Percentiles rank a stretch among this genome's conserved stretches.
Conservation (phyloP, 1,139 yeast genomes). For the Blastobotrys arbuscula region DNA sequence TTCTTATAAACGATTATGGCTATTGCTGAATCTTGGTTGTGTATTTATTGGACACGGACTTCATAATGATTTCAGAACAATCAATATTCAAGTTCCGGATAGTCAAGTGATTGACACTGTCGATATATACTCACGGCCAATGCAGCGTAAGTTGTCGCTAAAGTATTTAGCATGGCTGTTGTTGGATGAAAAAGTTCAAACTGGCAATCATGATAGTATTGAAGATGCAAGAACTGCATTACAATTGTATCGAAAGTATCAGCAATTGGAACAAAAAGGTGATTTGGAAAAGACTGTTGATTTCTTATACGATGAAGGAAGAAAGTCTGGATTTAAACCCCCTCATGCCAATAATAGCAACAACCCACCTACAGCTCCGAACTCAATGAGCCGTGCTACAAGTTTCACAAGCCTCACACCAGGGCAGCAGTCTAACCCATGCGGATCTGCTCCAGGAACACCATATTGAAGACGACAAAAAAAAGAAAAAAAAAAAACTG, state of each 20-base stretch:
- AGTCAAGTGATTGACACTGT: conserved; percentile 87
- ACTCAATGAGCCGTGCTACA: conserved; percentile 3
- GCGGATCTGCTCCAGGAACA: conserved; percentile 5
- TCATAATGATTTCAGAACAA: conserved; percentile 84
- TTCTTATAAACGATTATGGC: conserved; percentile 85
- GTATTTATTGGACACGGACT: conserved; percentile 94
- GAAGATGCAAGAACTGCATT: conserved; percentile 94
- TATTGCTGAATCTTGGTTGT: conserved; percentile 80
- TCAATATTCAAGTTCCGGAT: conserved; percentile 82
- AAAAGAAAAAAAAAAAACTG: neutral
- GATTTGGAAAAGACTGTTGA: conserved; percentile 57
- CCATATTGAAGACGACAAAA: neutral
- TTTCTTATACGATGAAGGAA: conserved; percentile 73
- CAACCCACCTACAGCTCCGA: neutral
- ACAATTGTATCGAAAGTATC: conserved; percentile 64
- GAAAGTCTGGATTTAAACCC: conserved; percentile 51
- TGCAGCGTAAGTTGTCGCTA: conserved; percentile 74
- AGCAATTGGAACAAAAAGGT: conserved; percentile 53
- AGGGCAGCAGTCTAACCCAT: neutral
- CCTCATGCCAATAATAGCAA: conserved; percentile 34
- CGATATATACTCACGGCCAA: conserved; percentile 64
- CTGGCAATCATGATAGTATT: conserved; percentile 92
- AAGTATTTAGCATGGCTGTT: conserved; percentile 82
- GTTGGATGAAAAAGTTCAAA: conserved; percentile 71
- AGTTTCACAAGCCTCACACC: neutral